Percentiles rank a stretch among this genome's conserved stretches.
phyloP scores from a whole-genome alignment of 2,329 filamentous ascomycete species.

The Diplodia mutila region DNA sequence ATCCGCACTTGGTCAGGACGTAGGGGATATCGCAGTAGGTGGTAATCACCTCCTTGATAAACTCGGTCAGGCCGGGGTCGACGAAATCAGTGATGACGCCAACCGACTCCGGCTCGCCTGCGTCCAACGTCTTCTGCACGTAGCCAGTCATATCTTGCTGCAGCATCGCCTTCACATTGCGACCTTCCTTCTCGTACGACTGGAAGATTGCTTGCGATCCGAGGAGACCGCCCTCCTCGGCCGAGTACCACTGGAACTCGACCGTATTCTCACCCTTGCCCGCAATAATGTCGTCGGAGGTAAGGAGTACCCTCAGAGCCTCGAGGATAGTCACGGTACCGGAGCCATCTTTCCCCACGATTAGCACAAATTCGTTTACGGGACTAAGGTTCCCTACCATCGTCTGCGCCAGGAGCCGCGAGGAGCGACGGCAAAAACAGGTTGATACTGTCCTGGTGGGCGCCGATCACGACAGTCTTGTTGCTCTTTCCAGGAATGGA shows the following conservation, averaged over 20 bases:
- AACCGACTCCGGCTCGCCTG: conserved; percentile 80
- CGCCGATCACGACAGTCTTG: conserved; percentile 84
- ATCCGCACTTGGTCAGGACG: conserved; percentile 85
- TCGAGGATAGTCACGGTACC: conserved; percentile 95
- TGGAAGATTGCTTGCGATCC: conserved; percentile 90
- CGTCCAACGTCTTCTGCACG: conserved; percentile 78
- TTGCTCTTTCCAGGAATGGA: conserved; percentile 85
- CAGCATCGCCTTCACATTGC: conserved; percentile 91
- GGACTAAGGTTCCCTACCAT: conserved; percentile 43
- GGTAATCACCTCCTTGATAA: conserved; percentile 87
- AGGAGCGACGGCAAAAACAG: conserved; percentile 83
- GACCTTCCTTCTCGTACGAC: conserved; percentile 71
- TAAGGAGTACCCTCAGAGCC: conserved; percentile 78
- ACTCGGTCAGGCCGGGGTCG: conserved; percentile 77
- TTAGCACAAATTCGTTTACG: not conserved
- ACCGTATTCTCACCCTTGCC: conserved; percentile 82
- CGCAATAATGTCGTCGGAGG: conserved; percentile 68
- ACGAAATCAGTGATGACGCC: conserved; percentile 94
- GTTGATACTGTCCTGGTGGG: conserved; percentile 95
- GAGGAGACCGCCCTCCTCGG: conserved; percentile 84
- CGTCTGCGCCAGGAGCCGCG: conserved; percentile 89
- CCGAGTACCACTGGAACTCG: conserved; percentile 96
- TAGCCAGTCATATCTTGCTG: conserved; percentile 97
- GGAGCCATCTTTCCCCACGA: conserved; percentile 65
- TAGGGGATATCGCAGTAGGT: conserved; percentile 89